These are phyloP conservation scores for Flaveria floridana DNA, from an alignment of 140 eudicot genomes.

Conservation along the genomic window DNA sequence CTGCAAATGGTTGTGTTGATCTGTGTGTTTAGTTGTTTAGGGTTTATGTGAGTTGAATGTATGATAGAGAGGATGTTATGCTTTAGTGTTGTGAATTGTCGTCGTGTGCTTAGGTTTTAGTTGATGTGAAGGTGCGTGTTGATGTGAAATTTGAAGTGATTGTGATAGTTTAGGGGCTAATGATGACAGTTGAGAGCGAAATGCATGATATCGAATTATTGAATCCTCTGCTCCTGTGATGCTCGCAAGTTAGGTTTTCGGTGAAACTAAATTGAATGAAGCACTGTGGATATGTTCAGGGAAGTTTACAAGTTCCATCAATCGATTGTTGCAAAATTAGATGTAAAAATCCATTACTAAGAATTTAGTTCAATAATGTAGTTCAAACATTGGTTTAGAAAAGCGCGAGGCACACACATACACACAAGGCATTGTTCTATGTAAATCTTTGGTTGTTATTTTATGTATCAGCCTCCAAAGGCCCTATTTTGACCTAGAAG, in stretches of 20 bases:
- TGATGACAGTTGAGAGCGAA: too few relatives aligned
- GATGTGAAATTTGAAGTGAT: slow-evolving; percentile 16
- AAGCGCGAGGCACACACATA: too few relatives aligned
- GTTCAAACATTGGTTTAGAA: too few relatives aligned
- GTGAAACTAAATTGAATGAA: background rate
- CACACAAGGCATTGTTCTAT: too few relatives aligned
- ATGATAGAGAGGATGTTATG: background rate
- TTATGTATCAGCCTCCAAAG: too few relatives aligned
- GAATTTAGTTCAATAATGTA: background rate
- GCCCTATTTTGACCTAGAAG: too few relatives aligned
- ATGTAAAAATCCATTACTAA: background rate
- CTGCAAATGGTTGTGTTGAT: background rate
- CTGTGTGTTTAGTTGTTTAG: background rate
- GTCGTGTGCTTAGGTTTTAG: background rate
- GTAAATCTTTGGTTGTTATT: too few relatives aligned
- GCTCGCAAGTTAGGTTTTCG: background rate
- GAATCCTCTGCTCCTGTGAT: background rate
- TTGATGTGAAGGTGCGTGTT: slow-evolving; percentile 4
- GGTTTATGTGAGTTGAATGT: background rate
- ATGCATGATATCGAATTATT: too few relatives aligned
- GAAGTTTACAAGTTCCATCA: slow-evolving; percentile 14
- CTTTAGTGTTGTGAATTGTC: background rate
- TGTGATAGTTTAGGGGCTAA: slow-evolving; percentile 7
- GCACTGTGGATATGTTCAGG: background rate
- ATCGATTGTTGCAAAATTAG: slow-evolving; percentile 20